Evolutionary conservation across 176 grass and related monocot species (phyloP).

Genomic region (Raddia guianensis): DNA sequence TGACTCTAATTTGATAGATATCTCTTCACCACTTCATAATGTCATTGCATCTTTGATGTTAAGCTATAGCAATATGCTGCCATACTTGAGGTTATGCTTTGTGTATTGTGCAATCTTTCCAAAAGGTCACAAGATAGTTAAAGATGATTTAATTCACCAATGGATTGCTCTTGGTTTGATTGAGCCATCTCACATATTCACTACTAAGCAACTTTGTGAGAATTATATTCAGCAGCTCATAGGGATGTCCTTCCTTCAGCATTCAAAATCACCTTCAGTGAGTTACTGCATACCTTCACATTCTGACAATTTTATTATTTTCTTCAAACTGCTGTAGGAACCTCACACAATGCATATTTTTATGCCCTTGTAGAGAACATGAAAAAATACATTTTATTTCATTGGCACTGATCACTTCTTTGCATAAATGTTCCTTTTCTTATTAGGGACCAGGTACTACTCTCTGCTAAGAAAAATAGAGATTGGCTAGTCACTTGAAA

Average conservation of each 20-base stretch:
- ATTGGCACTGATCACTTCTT: no score
- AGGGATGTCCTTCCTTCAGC: background rate
- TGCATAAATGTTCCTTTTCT: background rate
- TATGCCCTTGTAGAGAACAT: no score
- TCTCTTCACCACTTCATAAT: background rate
- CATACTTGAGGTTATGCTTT: background rate
- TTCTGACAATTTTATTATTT: background rate
- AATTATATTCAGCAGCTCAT: background rate
- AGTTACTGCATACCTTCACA: background rate
- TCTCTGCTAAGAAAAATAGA: no score
- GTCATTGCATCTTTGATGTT: conserved; percentile 37
- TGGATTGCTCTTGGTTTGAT: background rate
- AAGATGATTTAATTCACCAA: conserved; percentile 24
- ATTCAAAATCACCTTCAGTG: background rate
- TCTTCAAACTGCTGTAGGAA: background rate
- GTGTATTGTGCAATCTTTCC: conserved; percentile 3
- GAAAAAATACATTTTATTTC: no score
- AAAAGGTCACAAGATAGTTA: background rate
- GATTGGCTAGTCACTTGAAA: no score
- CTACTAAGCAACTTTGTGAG: background rate
- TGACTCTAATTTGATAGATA: background rate
- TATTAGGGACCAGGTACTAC: background rate
- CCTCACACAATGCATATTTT: background rate
- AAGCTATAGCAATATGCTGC: conserved; percentile 26
- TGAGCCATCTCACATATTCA: background rate